These are phyloP conservation scores for Xylariaceae sp. DNA, from an alignment of 2,329 filamentous ascomycete genomes.

Conservation along the genomic window DNA sequence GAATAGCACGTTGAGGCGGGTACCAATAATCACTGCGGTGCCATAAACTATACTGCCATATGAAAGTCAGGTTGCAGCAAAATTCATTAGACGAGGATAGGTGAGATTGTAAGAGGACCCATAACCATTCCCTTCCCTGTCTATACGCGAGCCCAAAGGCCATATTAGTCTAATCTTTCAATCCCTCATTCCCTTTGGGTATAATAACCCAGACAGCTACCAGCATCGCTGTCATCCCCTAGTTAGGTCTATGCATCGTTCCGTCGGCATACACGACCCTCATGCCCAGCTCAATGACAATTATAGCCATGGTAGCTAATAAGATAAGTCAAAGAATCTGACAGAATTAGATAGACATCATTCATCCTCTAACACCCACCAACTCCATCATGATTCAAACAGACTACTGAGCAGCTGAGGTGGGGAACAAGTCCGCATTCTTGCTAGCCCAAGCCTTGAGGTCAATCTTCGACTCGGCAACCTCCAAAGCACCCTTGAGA, in stretches of 20 bases:
- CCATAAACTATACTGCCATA: too few species aligned
- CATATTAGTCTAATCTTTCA: constrained; percentile 13
- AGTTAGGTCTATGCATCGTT: constrained; percentile 1
- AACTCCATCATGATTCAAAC: background rate
- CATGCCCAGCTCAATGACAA: background rate
- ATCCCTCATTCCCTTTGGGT: background rate
- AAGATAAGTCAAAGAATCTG: background rate
- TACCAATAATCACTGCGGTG: background rate
- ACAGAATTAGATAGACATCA: background rate
- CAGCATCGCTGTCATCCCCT: background rate
- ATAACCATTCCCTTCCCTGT: background rate
- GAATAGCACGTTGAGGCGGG: too few species aligned
- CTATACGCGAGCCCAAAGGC: background rate
- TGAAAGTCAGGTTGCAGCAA: background rate
- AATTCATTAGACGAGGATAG: background rate
- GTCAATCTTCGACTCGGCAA: constrained; percentile 29
- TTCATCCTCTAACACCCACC: background rate
- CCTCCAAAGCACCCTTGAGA: constrained; percentile 54
- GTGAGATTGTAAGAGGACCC: background rate
- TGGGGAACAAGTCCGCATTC: constrained; percentile 33
- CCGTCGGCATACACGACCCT: background rate
- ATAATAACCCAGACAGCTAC: background rate
- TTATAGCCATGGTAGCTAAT: background rate
- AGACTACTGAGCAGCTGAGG: constrained; percentile 25
- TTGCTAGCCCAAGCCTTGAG: constrained; percentile 32